Percentiles rank a stretch among this genome's conserved stretches.
Evolutionary conservation across 352 stramenopile genomes (phyloP).

Genomic region (Pythium apleroticum): DNA sequence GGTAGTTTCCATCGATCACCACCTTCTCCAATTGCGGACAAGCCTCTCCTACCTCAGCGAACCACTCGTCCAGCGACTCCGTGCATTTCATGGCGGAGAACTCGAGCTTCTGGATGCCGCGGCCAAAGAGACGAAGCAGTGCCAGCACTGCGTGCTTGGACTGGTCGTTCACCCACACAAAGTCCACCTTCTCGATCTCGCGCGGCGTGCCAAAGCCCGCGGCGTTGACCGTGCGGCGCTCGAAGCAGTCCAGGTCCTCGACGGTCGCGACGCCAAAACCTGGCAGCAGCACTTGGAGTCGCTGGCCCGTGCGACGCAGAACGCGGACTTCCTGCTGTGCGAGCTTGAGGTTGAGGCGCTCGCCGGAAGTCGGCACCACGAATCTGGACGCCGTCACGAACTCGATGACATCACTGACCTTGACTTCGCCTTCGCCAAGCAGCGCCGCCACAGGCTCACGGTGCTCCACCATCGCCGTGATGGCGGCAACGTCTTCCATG

Average conservation of each 20-base stretch:
- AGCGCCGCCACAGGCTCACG: not conserved
- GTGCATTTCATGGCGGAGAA: not conserved
- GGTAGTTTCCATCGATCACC: not conserved
- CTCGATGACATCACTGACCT: not conserved
- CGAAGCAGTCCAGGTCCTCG: not conserved
- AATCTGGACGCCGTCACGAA: not conserved
- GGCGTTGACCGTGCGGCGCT: not conserved
- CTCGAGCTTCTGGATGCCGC: not conserved
- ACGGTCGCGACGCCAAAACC: not conserved
- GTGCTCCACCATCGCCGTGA: not conserved
- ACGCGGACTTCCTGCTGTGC: not conserved
- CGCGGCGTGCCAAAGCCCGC: not conserved
- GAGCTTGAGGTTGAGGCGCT: not conserved
- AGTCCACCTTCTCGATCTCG: not conserved
- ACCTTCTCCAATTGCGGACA: not conserved
- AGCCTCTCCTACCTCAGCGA: not conserved
- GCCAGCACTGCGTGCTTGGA: not conserved
- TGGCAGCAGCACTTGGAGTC: not conserved
- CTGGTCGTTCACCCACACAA: not conserved
- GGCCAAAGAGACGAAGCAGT: not conserved
- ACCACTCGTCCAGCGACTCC: not conserved
- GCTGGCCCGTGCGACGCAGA: not conserved
- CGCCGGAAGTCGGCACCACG: not conserved
- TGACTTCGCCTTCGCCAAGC: not conserved
- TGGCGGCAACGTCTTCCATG: not conserved